A percentile compares a stretch with the other conserved stretches of the same genome.
phyloP scores from a whole-genome alignment of 2,329 filamentous ascomycete species.

The Trichoderma endophyticum region DNA sequence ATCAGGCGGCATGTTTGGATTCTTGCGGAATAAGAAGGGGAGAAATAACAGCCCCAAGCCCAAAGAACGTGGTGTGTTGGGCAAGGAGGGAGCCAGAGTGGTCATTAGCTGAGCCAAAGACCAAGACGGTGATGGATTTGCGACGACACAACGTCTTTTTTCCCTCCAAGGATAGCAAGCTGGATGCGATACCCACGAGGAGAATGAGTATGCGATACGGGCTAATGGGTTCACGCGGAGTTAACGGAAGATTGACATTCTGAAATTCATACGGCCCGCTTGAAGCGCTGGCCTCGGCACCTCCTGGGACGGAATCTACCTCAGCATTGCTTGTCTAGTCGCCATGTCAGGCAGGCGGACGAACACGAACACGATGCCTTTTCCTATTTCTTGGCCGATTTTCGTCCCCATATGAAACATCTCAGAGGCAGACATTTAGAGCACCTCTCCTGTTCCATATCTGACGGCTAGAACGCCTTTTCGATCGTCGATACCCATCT shows the following conservation, averaged over 20 bases:
- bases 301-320: background rate
- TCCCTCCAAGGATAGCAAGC: background rate
- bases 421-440: background rate
- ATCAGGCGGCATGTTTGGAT: constrained; percentile 83
- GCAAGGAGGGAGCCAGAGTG: constrained; percentile 88
- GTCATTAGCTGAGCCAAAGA: constrained; percentile 58
- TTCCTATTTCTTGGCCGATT: background rate
- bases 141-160: background rate
- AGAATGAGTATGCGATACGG: constrained; percentile 10
- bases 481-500: constrained; percentile 15
- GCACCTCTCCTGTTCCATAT: background rate
- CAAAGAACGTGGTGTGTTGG: constrained; percentile 86
- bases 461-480: background rate
- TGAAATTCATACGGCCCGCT: background rate
- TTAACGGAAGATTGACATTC: constrained; percentile 10
- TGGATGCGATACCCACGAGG: constrained; percentile 12
- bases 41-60: constrained; percentile 90
- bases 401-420: background rate
- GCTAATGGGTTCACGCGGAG: constrained; percentile 13
- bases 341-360: background rate
- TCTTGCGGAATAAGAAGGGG: constrained; percentile 85
- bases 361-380: background rate
- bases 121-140: background rate
- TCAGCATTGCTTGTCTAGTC: background rate
- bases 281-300: background rate